These are phyloP conservation scores for Pleurotus cornucopiae DNA, from an alignment of 768 basidiomycete genomes.

Conservation along the genomic window DNA sequence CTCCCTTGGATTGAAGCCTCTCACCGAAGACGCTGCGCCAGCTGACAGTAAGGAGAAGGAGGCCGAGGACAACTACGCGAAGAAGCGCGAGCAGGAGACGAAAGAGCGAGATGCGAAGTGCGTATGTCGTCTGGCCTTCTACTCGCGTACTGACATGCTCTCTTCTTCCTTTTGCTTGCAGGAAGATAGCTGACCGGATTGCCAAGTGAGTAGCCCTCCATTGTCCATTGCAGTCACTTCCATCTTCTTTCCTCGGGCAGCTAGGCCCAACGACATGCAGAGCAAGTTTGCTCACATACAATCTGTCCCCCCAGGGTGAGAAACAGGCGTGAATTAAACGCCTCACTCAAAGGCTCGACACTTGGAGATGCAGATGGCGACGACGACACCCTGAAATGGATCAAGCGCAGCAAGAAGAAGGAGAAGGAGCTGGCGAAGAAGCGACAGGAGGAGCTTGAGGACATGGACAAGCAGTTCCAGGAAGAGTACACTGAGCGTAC, in stretches of 20 bases:
- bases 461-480: slow-evolving; percentile 72
- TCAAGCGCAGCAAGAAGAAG: slow-evolving; percentile 86
- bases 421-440: slow-evolving; percentile 86
- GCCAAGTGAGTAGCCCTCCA: slow-evolving; percentile 73
- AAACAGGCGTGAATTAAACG: slow-evolving; percentile 89
- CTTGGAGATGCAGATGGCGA: slow-evolving; percentile 84
- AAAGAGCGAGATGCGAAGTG: slow-evolving; percentile 79
- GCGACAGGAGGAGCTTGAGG: slow-evolving; percentile 78
- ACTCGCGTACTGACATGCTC: slow-evolving; percentile 20
- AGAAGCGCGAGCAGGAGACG: slow-evolving; percentile 61
- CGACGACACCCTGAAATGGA: slow-evolving; percentile 84
- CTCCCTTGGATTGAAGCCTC: slow-evolving; percentile 88
- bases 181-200: slow-evolving; percentile 71
- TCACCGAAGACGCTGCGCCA: slow-evolving; percentile 75
- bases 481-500: slow-evolving; percentile 85
- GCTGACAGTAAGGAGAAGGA: slow-evolving; percentile 73
- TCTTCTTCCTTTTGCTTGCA: slow-evolving; percentile 25
- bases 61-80: slow-evolving; percentile 85
- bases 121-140: slow-evolving; percentile 22
- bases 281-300: slow-evolving; percentile 14
- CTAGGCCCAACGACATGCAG: slow-evolving; percentile 27
- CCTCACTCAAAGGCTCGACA: slow-evolving; percentile 88
- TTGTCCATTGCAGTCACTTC: slow-evolving; percentile 36
- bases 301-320: slow-evolving; percentile 67
- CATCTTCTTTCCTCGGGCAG: slow-evolving; percentile 37